Percentiles rank a stretch among this genome's conserved stretches.
Conservation (phyloP, 2,329 filamentous ascomycete species). For the Scleromitrula shiraiana region DNA sequence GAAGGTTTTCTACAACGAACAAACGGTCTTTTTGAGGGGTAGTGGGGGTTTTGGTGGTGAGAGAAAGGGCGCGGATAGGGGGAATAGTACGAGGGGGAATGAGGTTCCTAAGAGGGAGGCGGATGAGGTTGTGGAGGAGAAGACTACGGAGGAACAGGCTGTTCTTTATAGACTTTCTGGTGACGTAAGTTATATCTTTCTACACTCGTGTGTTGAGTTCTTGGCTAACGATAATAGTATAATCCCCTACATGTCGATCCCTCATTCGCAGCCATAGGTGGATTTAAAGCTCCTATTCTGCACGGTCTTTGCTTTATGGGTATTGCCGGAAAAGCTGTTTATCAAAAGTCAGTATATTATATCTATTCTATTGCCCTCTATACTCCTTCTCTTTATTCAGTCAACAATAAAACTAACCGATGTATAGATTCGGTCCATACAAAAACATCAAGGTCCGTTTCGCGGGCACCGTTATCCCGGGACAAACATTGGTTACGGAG, state of each 20-base stretch:
- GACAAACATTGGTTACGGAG: conserved; percentile 84
- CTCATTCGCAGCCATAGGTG: conserved; percentile 85
- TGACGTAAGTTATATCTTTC: conserved; percentile 56
- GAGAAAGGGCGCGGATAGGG: conserved; percentile 68
- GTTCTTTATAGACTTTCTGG: conserved; percentile 88
- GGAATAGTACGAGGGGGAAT: conserved; percentile 72
- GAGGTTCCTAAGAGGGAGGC: conserved; percentile 67
- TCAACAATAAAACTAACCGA: neutral
- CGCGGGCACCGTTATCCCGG: conserved; percentile 74
- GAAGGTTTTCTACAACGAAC: conserved; percentile 95
- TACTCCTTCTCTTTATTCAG: neutral
- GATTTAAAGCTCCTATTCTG: conserved; percentile 89
- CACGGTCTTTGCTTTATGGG: conserved; percentile 97
- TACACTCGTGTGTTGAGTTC: too few species aligned
- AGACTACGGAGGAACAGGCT: conserved; percentile 84
- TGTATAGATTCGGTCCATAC: conserved; percentile 53
- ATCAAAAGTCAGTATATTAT: conserved; percentile 54
- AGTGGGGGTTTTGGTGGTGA: conserved; percentile 84
- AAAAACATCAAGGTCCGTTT: conserved; percentile 93
- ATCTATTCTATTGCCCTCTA: too few species aligned
- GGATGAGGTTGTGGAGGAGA: conserved; percentile 76
- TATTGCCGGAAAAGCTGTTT: conserved; percentile 82
- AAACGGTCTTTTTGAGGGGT: conserved; percentile 84
- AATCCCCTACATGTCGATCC: conserved; percentile 88
- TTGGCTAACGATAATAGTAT: neutral